A percentile compares a stretch with the other conserved stretches of the same genome.
These are phyloP conservation scores for Amylostereum areolatum DNA, from an alignment of 1,284 basidiomycete species.

Conservation along the genomic window DNA sequence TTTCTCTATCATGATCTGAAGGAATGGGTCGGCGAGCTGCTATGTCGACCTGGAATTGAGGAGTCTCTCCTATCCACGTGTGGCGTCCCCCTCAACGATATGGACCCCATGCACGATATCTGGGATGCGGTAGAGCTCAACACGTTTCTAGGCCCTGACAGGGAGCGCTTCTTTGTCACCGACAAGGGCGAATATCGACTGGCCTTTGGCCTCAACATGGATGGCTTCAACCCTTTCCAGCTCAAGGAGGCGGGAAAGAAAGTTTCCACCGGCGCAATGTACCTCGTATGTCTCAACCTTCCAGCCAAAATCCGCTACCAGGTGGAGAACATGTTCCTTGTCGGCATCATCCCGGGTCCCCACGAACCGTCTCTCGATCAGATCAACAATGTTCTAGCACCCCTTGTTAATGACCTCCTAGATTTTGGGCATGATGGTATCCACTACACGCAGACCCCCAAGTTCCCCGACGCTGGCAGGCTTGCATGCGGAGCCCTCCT, in stretches of 20 bases:
- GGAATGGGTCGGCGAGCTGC: conserved; percentile 7
- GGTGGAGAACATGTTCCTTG: conserved; percentile 19
- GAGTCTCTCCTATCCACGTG: neutral
- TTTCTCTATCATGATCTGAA: conserved; percentile 6
- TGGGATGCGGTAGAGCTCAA: conserved; percentile 6
- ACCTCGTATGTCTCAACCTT: conserved; percentile 14
- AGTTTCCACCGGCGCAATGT: conserved; percentile 2
- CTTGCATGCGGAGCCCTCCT: conserved; percentile 12
- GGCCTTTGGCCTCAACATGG: conserved; percentile 7
- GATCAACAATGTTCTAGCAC: conserved; percentile 15
- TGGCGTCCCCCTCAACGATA: neutral
- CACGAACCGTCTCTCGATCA: conserved; percentile 10
- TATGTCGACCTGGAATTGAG: conserved; percentile 8
- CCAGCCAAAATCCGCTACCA: conserved; percentile 16
- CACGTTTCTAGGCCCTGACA: conserved; percentile 2
- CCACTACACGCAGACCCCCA: conserved; percentile 7
- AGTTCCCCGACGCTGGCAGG: conserved; percentile 1
- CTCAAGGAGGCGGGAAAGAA: conserved; percentile 7
- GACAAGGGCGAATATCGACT: neutral
- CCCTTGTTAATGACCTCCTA: conserved; percentile 15
- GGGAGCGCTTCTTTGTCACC: neutral
- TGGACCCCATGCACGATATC: conserved; percentile 2
- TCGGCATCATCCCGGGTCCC: conserved; percentile 16
- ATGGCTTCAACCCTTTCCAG: conserved; percentile 10
- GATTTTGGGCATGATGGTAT: conserved; percentile 13